Conservation (phyloP, 345 rosid genomes). For the Eutrema japonicum region DNA sequence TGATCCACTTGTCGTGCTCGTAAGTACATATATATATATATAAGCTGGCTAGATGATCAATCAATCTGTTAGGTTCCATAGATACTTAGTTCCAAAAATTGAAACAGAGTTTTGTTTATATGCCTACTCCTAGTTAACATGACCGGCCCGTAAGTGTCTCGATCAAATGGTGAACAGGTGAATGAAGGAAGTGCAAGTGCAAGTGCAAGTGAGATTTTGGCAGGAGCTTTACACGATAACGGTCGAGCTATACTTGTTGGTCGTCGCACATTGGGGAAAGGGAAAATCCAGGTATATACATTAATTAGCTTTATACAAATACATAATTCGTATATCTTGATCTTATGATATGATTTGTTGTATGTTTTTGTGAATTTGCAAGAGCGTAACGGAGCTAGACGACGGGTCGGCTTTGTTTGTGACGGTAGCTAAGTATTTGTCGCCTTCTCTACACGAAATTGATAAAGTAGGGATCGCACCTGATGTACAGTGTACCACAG, state of each 20-base stretch:
- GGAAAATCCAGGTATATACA: slow-evolving; percentile 78
- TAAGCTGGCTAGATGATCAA: slow-evolving; percentile 3
- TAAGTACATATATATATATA: slow-evolving; percentile 44
- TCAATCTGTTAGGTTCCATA: background rate
- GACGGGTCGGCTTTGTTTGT: slow-evolving; percentile 93
- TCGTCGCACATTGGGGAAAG: slow-evolving; percentile 83
- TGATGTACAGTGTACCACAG: slow-evolving; percentile 85
- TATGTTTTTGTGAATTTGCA: slow-evolving; percentile 40
- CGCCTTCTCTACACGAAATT: slow-evolving; percentile 85
- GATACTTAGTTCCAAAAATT: background rate
- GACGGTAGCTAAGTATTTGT: slow-evolving; percentile 87
- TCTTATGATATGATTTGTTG: background rate
- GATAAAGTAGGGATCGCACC: slow-evolving; percentile 84
- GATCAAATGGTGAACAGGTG: slow-evolving; percentile 54
- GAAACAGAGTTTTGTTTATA: background rate
- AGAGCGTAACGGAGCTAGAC: slow-evolving; percentile 81
- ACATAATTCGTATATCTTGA: background rate
- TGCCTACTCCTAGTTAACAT: background rate
- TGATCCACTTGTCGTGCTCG: slow-evolving; percentile 90
- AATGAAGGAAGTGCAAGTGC: slow-evolving; percentile 97
- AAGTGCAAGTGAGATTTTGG: slow-evolving; percentile 95
- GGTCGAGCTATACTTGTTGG: slow-evolving; percentile 96
- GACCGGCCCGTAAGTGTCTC: background rate
- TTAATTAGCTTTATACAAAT: background rate
- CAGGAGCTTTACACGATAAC: slow-evolving; percentile 86